Evolutionary conservation across 1,284 basidiomycete genomes (phyloP).

Genomic region (Violaceomyces palustris): DNA sequence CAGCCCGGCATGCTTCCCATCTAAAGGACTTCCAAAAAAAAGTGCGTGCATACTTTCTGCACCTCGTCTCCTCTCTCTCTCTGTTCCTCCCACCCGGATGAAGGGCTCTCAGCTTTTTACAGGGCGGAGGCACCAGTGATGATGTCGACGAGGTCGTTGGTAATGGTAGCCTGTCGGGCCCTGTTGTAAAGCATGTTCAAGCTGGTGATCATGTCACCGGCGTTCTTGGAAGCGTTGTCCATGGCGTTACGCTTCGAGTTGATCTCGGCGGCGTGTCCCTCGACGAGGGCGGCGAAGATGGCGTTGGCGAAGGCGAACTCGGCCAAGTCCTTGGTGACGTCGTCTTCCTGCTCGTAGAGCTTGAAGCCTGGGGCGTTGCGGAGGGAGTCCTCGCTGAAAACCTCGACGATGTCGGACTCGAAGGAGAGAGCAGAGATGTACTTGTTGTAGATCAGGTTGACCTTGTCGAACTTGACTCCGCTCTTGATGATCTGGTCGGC

Average conservation of each 20-base stretch:
- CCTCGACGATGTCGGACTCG: conserved; percentile 70
- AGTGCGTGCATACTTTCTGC: too few relatives aligned
- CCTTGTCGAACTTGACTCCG: conserved; percentile 78
- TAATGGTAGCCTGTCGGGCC: conserved; percentile 97
- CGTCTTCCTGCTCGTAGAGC: conserved; percentile 55
- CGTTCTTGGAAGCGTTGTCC: conserved; percentile 99
- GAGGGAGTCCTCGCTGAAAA: conserved; percentile 55
- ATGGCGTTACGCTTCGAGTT: conserved; percentile 82
- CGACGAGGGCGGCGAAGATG: conserved; percentile 87
- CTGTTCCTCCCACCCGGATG: background rate
- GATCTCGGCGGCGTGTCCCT: conserved; percentile 93
- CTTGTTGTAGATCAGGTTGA: conserved; percentile 86
- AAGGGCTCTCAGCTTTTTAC: conserved; percentile 14
- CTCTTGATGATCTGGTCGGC: conserved; percentile 87
- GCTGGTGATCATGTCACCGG: conserved; percentile 57
- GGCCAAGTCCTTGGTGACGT: conserved; percentile 85
- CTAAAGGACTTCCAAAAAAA: too few relatives aligned
- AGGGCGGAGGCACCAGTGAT: conserved; percentile 70
- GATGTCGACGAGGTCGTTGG: conserved; percentile 90
- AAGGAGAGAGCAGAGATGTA: conserved; percentile 92
- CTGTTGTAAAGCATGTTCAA: conserved; percentile 67
- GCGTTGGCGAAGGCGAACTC: conserved; percentile 97
- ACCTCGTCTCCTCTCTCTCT: conserved; percentile 1
- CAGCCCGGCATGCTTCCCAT: too few relatives aligned
- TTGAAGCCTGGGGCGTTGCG: conserved; percentile 59